Base-by-base conservation (phyloP, 2,329 filamentous ascomycete genomes). In the Microsporum audouinii region DNA sequence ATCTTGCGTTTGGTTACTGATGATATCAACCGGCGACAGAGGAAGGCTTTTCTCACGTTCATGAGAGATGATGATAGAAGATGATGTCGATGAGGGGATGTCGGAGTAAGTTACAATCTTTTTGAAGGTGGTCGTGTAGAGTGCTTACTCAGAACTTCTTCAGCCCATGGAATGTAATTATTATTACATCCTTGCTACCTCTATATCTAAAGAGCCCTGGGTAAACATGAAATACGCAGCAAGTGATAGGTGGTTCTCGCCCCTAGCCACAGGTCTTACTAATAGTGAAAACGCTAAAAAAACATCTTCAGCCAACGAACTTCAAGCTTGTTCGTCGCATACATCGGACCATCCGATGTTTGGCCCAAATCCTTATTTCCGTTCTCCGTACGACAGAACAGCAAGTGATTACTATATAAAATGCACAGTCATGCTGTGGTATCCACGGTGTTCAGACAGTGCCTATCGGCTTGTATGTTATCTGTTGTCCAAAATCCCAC, bases 401-500 rank as follows among this genome's bases (percentile, higher is more conserved):
- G 23, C 12, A 12, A 31, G 23, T 47, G 7, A 47, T 51, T 12
- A 43, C 14, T 14, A 43, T 17, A 43, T 51, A 23, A 55, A 8
- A 23, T 17, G 51, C 2, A 23, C 8, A 34, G 3, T n/a, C 12
- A 53, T 27, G 49, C 49, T 34, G 31, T 17, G 27, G 5, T 53
- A 33, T 33, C 10, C 5, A 33, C 12, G 49, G n/a, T 33, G 51
- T n/a, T 33, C 17, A n/a, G 17, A 34, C 17, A 17, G 29, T 55
- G 5, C 73, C 73, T 59, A 75, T 64, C 17, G 73, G 69, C 43
- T 71, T 69, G 62, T 66, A 71, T 47, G 68, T 70, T 69, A 70
- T 71, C 27, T 66, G 68, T 8, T 58, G 36, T 3, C 60, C 23
- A 39, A 64, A 43, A 61, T 57, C 58, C 65, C 65, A 66, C 39